Conservation (phyloP, 179 eudicot species). For the Nepenthes alata region DNA sequence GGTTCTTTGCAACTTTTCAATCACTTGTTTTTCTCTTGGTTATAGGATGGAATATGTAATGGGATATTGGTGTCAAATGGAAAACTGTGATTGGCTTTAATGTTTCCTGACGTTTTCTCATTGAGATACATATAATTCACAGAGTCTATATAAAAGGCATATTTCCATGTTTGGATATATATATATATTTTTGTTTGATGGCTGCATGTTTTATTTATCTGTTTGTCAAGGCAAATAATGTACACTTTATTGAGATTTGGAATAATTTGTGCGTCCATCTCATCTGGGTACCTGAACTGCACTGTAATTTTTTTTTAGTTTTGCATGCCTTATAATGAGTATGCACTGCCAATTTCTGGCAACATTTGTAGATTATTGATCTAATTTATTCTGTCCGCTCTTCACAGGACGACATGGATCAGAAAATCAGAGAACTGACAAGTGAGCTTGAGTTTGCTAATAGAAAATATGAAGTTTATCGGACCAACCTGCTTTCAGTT, state of each 20-base stretch:
- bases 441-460: constrained; percentile 52
- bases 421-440: constrained; percentile 53
- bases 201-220: no score
- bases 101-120: no score
- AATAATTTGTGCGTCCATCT: no score
- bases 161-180: no score
- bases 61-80: no score
- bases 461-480: constrained; percentile 68
- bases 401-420: constrained; percentile 66
- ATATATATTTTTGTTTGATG: no score
- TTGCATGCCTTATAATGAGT: background rate
- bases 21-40: background rate
- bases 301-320: background rate
- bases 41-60: background rate
- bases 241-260: no score
- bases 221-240: no score
- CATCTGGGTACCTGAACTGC: background rate
- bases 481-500: constrained; percentile 51
- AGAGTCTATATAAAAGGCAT: no score
- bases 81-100: no score
- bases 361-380: background rate
- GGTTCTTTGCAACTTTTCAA: no score
- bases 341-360: background rate
- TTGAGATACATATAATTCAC: no score
- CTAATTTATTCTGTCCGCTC: background rate